Evolutionary conservation across 1,284 basidiomycete genomes (phyloP).

Genomic region (Chondrostereum purpureum): DNA sequence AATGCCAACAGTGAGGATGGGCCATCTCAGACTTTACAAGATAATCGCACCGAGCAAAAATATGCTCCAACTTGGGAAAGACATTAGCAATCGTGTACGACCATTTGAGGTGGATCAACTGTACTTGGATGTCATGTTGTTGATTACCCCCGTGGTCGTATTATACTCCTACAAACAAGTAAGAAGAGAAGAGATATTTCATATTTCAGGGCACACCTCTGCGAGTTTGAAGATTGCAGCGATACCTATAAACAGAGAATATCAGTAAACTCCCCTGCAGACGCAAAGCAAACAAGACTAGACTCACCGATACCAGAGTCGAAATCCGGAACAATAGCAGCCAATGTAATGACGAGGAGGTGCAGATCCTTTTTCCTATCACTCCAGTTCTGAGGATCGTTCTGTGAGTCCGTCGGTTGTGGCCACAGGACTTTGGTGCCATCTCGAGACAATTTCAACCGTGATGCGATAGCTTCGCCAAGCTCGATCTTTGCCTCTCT

Average conservation of each 20-base stretch:
- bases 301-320: constrained; percentile 43
- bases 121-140: constrained; percentile 47
- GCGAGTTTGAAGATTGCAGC: constrained; percentile 45
- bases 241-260: constrained; percentile 34
- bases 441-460: constrained; percentile 38
- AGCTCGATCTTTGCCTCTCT: constrained; percentile 51
- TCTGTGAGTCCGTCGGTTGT: constrained; percentile 44
- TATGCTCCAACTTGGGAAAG: constrained; percentile 44
- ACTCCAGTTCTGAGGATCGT: constrained; percentile 50
- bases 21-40: not conserved
- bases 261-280: not conserved
- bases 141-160: constrained; percentile 49
- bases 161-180: constrained; percentile 44
- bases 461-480: constrained; percentile 38
- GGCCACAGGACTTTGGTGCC: constrained; percentile 47
- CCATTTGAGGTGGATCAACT: constrained; percentile 17
- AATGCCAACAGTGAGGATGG: not conserved
- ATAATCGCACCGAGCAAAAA: constrained; percentile 38
- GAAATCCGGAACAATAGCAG: constrained; percentile 47
- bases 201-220: no score
- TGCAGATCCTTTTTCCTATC: constrained; percentile 34
- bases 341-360: constrained; percentile 43
- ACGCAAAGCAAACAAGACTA: not conserved
- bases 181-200: no score
- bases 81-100: not conserved